Conservation (phyloP, 306 rosid species). For the Hippophae gyantsensis region DNA sequence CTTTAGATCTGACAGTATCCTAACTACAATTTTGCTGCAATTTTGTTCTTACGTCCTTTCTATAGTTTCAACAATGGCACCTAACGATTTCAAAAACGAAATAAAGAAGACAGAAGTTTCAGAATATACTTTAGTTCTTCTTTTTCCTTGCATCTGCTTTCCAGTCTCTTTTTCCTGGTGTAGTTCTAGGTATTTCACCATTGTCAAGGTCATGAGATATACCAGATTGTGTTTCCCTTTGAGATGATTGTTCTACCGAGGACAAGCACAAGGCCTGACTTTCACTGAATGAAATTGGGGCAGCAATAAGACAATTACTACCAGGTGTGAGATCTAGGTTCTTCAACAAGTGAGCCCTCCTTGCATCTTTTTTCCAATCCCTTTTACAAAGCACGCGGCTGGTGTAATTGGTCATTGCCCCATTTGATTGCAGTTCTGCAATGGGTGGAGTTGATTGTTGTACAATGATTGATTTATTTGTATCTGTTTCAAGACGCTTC, state of each 20-base stretch:
- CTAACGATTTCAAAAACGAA: not conserved
- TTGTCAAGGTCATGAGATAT: conserved; percentile 18
- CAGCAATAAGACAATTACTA: conserved; percentile 21
- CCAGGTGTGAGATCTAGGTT: conserved; percentile 28
- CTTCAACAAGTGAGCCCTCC: conserved; percentile 36
- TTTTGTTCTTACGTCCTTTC: too few relatives aligned
- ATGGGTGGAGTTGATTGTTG: conserved; percentile 23
- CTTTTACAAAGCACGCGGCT: conserved; percentile 44
- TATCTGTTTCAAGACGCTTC: conserved; percentile 70
- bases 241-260: conserved; percentile 23
- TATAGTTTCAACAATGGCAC: too few relatives aligned
- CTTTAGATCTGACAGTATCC: too few relatives aligned
- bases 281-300: conserved; percentile 21
- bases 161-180: conserved; percentile 63
- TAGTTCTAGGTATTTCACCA: conserved; percentile 31
- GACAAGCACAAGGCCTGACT: conserved; percentile 24
- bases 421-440: conserved; percentile 28
- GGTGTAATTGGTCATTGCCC: conserved; percentile 23
- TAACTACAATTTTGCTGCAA: too few relatives aligned
- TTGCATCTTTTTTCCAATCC: conserved; percentile 89
- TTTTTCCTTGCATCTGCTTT: conserved; percentile 89
- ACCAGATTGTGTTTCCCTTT: conserved; percentile 23
- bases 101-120: conserved; percentile 8
- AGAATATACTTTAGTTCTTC: conserved; percentile 33
- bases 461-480: conserved; percentile 26